Evolutionary conservation across 164 flowering plant genomes (phyloP).

Genomic region (Brasenia schreberi): DNA sequence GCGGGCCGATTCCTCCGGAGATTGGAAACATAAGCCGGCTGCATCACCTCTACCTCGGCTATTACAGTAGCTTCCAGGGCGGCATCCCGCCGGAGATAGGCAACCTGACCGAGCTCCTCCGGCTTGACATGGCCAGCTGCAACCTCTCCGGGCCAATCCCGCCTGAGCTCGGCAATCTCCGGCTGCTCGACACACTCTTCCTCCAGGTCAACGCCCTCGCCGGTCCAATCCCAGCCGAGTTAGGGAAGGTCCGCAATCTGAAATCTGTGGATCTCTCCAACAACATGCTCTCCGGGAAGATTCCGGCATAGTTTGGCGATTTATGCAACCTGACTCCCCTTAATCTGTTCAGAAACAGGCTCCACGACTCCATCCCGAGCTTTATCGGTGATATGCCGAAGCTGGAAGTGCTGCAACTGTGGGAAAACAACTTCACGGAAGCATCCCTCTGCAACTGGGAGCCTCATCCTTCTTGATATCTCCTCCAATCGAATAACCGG

Average conservation of each 20-base stretch:
- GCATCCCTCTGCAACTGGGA: slow-evolving; percentile 53
- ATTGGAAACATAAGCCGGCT: slow-evolving; percentile 58
- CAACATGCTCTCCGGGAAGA: slow-evolving; percentile 61
- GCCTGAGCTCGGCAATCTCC: slow-evolving; percentile 50
- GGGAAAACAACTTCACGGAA: slow-evolving; percentile 92
- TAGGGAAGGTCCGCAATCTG: slow-evolving; percentile 58
- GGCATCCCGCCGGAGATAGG: slow-evolving; percentile 78
- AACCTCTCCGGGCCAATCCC: slow-evolving; percentile 72
- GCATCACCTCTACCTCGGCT: slow-evolving; percentile 65
- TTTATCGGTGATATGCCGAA: slow-evolving; percentile 62
- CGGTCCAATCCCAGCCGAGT: slow-evolving; percentile 46
- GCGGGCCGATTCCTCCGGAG: slow-evolving; percentile 58
- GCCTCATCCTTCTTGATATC: slow-evolving; percentile 44
- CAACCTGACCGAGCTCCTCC: slow-evolving; percentile 40
- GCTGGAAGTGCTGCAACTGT: slow-evolving; percentile 70
- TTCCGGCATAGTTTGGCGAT: slow-evolving; percentile 45
- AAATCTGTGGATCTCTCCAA: slow-evolving; percentile 91
- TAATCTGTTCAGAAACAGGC: slow-evolving; percentile 74
- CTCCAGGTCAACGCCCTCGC: slow-evolving; percentile 67
- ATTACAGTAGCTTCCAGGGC: slow-evolving; percentile 55
- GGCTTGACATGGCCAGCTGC: slow-evolving; percentile 83
- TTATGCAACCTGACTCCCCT: slow-evolving; percentile 65
- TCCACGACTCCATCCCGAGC: slow-evolving; percentile 68
- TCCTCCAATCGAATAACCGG: slow-evolving; percentile 82
- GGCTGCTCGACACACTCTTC: slow-evolving; percentile 63